Evolutionary conservation across 2,329 filamentous ascomycete species (phyloP).

Genomic region (Fusarium sp.): DNA sequence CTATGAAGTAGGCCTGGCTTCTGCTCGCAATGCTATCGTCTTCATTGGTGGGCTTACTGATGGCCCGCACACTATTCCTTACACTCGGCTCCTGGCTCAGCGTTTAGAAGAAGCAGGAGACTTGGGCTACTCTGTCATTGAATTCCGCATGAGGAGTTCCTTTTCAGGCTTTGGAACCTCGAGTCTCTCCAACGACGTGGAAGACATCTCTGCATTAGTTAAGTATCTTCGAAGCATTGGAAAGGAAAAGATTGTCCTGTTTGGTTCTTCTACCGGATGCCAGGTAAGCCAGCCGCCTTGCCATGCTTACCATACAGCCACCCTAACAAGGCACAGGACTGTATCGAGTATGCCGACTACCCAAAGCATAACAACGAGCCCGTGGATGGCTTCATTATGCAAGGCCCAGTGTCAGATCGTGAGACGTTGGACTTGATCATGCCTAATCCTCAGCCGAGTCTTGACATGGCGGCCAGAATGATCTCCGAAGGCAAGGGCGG

Average conservation of each 20-base stretch:
- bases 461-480: conserved; percentile 64
- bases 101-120: conserved; percentile 53
- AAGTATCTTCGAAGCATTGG: conserved; percentile 64
- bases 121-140: conserved; percentile 65
- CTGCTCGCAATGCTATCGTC: conserved; percentile 68
- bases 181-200: conserved; percentile 63
- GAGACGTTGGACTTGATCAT: conserved; percentile 67
- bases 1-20: conserved; percentile 58
- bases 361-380: conserved; percentile 58
- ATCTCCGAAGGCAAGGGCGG: conserved; percentile 64
- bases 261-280: conserved; percentile 70
- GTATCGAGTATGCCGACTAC: conserved; percentile 64
- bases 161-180: conserved; percentile 64
- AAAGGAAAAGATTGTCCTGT: conserved; percentile 63
- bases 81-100: conserved; percentile 61
- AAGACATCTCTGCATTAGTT: conserved; percentile 64
- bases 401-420: conserved; percentile 82
- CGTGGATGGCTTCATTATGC: conserved; percentile 81
- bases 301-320: not conserved
- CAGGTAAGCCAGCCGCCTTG: conserved; percentile 54
- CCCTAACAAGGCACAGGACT: conserved; percentile 57
- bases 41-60: conserved; percentile 79
- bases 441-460: conserved; percentile 56
- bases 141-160: conserved; percentile 66
- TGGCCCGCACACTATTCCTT: conserved; percentile 73